Conservation (phyloP, 495 filamentous ascomycete species). For the Oleoguttula mirabilis region DNA sequence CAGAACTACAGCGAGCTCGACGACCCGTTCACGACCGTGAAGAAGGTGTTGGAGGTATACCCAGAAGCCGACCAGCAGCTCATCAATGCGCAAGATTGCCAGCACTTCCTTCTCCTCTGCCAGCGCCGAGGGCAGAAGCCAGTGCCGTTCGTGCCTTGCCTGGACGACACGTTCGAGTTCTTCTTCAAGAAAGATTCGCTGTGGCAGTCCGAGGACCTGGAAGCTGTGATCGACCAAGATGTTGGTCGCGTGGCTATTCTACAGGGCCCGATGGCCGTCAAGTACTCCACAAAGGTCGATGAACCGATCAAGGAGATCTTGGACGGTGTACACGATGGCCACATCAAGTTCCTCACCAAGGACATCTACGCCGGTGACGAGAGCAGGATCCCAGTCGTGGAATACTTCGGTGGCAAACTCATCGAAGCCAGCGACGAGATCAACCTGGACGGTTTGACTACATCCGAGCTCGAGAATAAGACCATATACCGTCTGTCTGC, state of each 20-base stretch:
- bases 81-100: slow-evolving; percentile 93
- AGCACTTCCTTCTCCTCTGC: slow-evolving; percentile 91
- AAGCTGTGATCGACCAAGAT: slow-evolving; percentile 89
- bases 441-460: slow-evolving; percentile 70
- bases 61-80: slow-evolving; percentile 78
- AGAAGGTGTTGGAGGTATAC: slow-evolving; percentile 68
- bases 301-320: slow-evolving; percentile 91
- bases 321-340: slow-evolving; percentile 73
- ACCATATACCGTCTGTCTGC: slow-evolving; percentile 67
- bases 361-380: slow-evolving; percentile 71
- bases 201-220: slow-evolving; percentile 96
- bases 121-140: slow-evolving; percentile 90
- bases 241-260: slow-evolving; percentile 90
- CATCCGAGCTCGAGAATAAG: slow-evolving; percentile 61
- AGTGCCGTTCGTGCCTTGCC: slow-evolving; percentile 80
- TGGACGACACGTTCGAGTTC: slow-evolving; percentile 94
- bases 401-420: slow-evolving; percentile 88
- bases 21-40: slow-evolving; percentile 61
- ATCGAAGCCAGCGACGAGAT: slow-evolving; percentile 37
- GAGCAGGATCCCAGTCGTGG: slow-evolving; percentile 64
- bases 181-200: slow-evolving; percentile 99
- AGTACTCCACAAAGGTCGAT: slow-evolving; percentile 76
- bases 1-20: slow-evolving; percentile 84
- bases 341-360: slow-evolving; percentile 63
- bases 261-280: slow-evolving; percentile 87